Percentiles rank a stretch among this genome's conserved stretches.
Evolutionary conservation across 2,329 filamentous ascomycete species (phyloP).

Genomic region (Aspergillus luchuensis): DNA sequence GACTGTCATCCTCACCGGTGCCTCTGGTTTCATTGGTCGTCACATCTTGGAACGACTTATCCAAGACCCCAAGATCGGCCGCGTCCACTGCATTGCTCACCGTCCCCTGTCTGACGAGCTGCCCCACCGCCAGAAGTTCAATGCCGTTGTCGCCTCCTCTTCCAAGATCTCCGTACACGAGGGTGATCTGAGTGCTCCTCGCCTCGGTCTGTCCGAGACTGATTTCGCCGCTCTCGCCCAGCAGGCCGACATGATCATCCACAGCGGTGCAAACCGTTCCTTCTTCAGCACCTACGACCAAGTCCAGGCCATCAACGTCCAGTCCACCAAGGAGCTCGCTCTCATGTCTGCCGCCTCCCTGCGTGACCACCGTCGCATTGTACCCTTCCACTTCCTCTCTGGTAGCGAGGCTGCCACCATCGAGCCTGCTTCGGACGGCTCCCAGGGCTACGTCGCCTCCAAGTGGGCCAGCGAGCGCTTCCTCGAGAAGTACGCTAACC

Average conservation of each 20-base stretch:
- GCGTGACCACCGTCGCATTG: conserved; percentile 5
- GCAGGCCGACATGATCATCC: conserved; percentile 26
- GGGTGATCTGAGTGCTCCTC: neutral
- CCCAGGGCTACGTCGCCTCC: conserved; percentile 39
- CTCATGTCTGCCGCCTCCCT: conserved; percentile 21
- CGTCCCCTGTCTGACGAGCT: neutral
- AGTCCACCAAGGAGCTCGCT: conserved; percentile 29
- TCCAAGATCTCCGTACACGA: neutral
- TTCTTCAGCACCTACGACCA: conserved; percentile 35
- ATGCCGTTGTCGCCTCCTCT: neutral
- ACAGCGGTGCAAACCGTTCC: conserved; percentile 30
- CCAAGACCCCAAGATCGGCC: neutral
- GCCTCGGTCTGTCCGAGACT: neutral
- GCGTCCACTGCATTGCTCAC: conserved; percentile 15
- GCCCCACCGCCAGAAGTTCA: too few species aligned
- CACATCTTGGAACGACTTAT: conserved; percentile 7
- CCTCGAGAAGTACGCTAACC: conserved; percentile 32
- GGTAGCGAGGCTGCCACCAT: neutral
- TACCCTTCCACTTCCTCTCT: conserved; percentile 38
- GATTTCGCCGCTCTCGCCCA: neutral
- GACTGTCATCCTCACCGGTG: conserved; percentile 13
- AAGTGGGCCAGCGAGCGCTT: conserved; percentile 46
- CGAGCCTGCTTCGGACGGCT: conserved; percentile 30
- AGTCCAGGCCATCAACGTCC: conserved; percentile 31
- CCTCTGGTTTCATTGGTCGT: conserved; percentile 13